Evolutionary conservation across 345 rosid species (phyloP).

Genomic region (Excoecaria cochinchinensis): DNA sequence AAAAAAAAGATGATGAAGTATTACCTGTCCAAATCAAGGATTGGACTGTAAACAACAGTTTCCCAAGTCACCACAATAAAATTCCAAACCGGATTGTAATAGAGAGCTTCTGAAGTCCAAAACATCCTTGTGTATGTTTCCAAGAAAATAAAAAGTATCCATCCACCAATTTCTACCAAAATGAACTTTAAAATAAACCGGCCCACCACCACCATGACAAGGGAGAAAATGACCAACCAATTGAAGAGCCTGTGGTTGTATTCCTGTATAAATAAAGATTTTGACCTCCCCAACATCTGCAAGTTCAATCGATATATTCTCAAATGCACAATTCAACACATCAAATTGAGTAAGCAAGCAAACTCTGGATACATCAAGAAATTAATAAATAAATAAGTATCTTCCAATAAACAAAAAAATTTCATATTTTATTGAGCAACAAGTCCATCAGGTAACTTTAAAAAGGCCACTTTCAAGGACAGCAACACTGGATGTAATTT

Average conservation of each 20-base stretch:
- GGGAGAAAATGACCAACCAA: slow-evolving; percentile 95
- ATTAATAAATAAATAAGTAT: too few species aligned
- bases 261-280: slow-evolving; percentile 80
- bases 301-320: slow-evolving; percentile 1
- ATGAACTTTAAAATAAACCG: slow-evolving; percentile 88
- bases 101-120: slow-evolving; percentile 95
- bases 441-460: neutral
- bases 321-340: slow-evolving; percentile 8
- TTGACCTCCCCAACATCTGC: slow-evolving; percentile 92
- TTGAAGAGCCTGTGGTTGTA: slow-evolving; percentile 94
- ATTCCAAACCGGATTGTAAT: slow-evolving; percentile 95
- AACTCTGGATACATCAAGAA: neutral
- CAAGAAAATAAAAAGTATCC: slow-evolving; percentile 92
- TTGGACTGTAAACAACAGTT: slow-evolving; percentile 82
- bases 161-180: slow-evolving; percentile 86
- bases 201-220: slow-evolving; percentile 91
- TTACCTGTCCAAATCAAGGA: slow-evolving; percentile 97
- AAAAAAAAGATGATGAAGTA: neutral
- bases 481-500: neutral
- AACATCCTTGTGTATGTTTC: slow-evolving; percentile 96
- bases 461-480: neutral
- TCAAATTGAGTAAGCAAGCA: neutral
- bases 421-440: neutral
- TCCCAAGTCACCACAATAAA: slow-evolving; percentile 88
- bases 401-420: neutral